Percentiles rank a stretch among this genome's conserved stretches.
Evolutionary conservation across 2,329 filamentous ascomycete genomes (phyloP).

Genomic region (Pyricularia sp.): DNA sequence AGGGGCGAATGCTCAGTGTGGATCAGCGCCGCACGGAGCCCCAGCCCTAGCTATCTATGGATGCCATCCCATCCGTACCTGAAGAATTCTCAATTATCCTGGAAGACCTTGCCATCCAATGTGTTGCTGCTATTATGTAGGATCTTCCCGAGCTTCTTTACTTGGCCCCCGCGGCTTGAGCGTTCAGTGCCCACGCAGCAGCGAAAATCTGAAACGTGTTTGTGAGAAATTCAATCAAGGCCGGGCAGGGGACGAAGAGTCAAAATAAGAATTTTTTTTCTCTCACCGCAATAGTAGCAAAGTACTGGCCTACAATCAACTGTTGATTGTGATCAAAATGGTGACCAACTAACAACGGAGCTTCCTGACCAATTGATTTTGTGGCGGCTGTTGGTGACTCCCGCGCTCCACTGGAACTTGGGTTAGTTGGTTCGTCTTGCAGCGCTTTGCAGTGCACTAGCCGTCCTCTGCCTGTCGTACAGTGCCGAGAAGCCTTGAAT

Average conservation of each 20-base stretch:
- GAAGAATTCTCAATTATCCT: background rate
- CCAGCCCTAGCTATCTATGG: background rate
- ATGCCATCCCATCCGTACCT: background rate
- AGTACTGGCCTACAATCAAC: background rate
- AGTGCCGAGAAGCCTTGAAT: background rate
- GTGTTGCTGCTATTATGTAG: background rate
- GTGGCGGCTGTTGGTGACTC: background rate
- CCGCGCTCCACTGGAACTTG: background rate
- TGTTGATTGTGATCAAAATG: background rate
- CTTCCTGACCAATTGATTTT: background rate
- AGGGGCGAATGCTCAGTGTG: background rate
- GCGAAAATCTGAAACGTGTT: background rate
- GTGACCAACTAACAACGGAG: background rate
- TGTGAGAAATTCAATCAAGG: background rate
- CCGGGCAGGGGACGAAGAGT: background rate
- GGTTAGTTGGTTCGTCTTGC: background rate
- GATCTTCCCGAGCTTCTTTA: background rate
- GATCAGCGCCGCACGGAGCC: background rate
- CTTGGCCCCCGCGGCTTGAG: background rate
- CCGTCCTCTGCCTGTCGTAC: background rate
- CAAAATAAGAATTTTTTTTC: background rate
- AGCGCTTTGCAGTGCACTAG: background rate
- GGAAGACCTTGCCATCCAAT: background rate
- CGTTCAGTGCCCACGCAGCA: background rate
- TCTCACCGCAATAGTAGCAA: background rate